Percentiles rank a stretch among this genome's conserved stretches.
Conservation (phyloP, 2,329 filamentous ascomycete genomes). For the Dendrostoma leiphaemia region DNA sequence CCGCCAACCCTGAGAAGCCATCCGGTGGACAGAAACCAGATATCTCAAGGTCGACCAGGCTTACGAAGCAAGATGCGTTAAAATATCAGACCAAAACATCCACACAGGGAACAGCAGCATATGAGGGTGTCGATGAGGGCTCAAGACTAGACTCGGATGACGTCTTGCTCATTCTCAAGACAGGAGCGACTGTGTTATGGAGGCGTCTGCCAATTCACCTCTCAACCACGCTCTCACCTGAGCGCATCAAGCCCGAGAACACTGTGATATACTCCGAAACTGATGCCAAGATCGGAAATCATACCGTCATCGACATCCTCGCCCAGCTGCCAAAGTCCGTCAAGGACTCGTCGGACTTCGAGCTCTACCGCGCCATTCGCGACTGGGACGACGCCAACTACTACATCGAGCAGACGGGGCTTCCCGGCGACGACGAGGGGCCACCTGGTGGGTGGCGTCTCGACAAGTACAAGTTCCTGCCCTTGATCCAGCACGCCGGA, state of each 20-base stretch:
- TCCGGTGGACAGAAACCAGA: too few species aligned
- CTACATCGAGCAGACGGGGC: slow-evolving; percentile 24
- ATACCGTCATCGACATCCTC: slow-evolving; percentile 25
- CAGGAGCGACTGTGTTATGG: slow-evolving; percentile 26
- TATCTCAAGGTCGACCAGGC: too few species aligned
- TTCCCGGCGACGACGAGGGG: slow-evolving; percentile 7
- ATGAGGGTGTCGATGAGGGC: too few species aligned
- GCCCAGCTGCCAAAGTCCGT: slow-evolving; percentile 22
- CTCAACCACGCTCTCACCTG: slow-evolving; percentile 23
- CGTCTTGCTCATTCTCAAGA: slow-evolving; percentile 24
- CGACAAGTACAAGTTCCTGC: slow-evolving; percentile 19
- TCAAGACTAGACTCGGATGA: slow-evolving; percentile 1
- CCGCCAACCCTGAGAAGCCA: too few species aligned
- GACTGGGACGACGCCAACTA: slow-evolving; percentile 24
- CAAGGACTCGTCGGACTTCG: slow-evolving; percentile 16
- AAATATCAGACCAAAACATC: not conserved
- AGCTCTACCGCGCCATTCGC: slow-evolving; percentile 23
- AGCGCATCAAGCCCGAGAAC: slow-evolving; percentile 24
- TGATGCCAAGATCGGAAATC: slow-evolving; percentile 24
- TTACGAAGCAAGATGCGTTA: too few species aligned
- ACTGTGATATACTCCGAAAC: slow-evolving; percentile 26
- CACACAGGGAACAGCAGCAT: not conserved
- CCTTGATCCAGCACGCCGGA: slow-evolving; percentile 9
- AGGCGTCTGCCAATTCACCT: slow-evolving; percentile 27
- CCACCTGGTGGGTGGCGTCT: slow-evolving; percentile 10